Conservation (phyloP, 441 rosid genomes). For the Erodium texanum region DNA sequence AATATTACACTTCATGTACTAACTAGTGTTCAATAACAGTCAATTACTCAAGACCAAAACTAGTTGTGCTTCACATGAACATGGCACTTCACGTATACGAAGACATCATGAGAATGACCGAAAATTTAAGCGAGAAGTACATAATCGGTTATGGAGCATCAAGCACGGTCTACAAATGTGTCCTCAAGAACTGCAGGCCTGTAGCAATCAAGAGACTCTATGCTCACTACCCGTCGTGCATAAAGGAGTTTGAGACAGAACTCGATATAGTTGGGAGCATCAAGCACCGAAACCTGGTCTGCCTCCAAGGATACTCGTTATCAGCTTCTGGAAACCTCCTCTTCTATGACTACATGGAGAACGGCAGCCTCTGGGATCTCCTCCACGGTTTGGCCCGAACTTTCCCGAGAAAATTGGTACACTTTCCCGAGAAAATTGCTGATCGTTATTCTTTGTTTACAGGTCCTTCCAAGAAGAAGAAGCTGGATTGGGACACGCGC, state of each 20-base stretch:
- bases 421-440: no score
- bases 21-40: not conserved
- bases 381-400: conserved; percentile 48
- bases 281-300: not conserved
- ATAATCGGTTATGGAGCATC: not conserved
- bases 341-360: conserved; percentile 55
- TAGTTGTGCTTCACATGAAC: not conserved
- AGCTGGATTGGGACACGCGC: conserved; percentile 57
- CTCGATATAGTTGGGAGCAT: not conserved
- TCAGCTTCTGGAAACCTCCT: not conserved
- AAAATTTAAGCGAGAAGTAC: not conserved
- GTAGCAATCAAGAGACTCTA: not conserved
- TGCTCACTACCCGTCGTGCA: not conserved
- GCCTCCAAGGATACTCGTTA: not conserved
- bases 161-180: not conserved
- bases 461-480: conserved; percentile 10
- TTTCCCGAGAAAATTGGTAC: no score
- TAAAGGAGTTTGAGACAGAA: not conserved
- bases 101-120: not conserved
- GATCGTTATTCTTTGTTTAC: no score
- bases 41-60: not conserved
- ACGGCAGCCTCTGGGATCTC: conserved; percentile 61
- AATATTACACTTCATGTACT: not conserved
- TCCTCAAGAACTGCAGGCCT: not conserved
- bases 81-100: not conserved